phyloP scores from a whole-genome alignment of 2,329 filamentous ascomycete species.

The Blastomyces emzantsi region DNA sequence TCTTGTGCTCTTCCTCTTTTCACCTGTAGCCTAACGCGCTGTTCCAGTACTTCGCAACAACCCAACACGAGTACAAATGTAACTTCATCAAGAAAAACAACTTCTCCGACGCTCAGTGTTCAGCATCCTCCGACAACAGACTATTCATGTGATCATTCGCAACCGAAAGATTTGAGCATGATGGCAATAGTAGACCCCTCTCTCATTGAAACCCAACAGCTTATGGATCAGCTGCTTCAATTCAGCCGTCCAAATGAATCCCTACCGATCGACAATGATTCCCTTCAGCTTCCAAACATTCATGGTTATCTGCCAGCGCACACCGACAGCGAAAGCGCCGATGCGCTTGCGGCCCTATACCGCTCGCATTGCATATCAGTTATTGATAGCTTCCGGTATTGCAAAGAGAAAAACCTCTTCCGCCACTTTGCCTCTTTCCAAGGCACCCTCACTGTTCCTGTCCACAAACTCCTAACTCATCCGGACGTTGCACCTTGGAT shows the following conservation, averaged over 20 bases:
- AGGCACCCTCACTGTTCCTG: conserved; percentile 90
- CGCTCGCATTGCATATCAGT: conserved; percentile 91
- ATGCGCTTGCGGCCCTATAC: conserved; percentile 78
- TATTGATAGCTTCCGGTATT: conserved; percentile 90
- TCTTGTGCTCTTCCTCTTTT: not conserved
- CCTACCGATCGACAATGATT: conserved; percentile 52
- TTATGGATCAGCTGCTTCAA: conserved; percentile 34
- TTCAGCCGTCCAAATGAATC: conserved; percentile 28
- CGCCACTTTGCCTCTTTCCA: conserved; percentile 92
- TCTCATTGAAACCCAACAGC: conserved; percentile 26
- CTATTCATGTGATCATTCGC: not conserved
- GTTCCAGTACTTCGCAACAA: not conserved
- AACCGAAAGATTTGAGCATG: not conserved
- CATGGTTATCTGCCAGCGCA: conserved; percentile 68
- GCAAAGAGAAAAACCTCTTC: conserved; percentile 94
- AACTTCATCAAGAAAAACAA: not conserved
- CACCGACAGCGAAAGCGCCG: conserved; percentile 79
- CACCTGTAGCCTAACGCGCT: not conserved
- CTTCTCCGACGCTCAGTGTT: not conserved
- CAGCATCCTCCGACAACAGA: not conserved
- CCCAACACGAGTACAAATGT: not conserved
- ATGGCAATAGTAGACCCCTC: not conserved
- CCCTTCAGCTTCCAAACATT: conserved; percentile 76
- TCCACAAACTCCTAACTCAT: conserved; percentile 82
- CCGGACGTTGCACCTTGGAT: conserved; percentile 83